Evolutionary conservation across 352 stramenopile species (phyloP), one percentile per base, ranked within the genome.

Genomic region (Phytopythium oedochilum): DNA sequence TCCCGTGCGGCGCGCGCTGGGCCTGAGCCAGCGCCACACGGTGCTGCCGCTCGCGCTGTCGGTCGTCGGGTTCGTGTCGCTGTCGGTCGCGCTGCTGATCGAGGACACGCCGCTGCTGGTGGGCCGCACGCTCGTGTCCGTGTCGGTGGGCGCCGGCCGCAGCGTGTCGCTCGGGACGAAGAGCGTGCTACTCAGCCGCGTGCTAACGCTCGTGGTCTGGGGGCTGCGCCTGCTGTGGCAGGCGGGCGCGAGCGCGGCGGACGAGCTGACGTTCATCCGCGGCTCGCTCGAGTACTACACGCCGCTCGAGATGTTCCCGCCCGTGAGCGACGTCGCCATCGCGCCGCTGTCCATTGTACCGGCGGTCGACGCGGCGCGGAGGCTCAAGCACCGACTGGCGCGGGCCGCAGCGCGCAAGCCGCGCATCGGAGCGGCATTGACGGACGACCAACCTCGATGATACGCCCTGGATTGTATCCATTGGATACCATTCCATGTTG

Each of bases 121-220:
- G 14, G 69, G 67, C 12, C 63, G 67, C 40, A 68, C 68, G 35
- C 45, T 81, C 2, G 26, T 72, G 18, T 49, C 50, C 26, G 47
- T 66, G 5, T 34, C 56, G 12, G 55, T 78, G 23, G 55, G 53
- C 4, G 42, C 46, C n/a, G 59, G 59, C 6, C 61, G 36, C 17
- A 58, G 69, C 11, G 66, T 60, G 11, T 17, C 22, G n/a, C 29
- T 78, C 14, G 53, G 54, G 29, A 78, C 70, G 8, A 74, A 78
- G 59, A 75, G 45, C 18, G 35, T 81, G 20, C 57, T 83, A 28
- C 39, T 81, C 31, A 78, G 75, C 31, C 70, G 68, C 0, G 20
- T 81, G 35, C 65, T 83, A 42, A 83, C 66, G 17, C 61, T 81
- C 43, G 52, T 75, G 10, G 56, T 81, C 12, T 84, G 68, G 73